A percentile compares a stretch with the other conserved stretches of the same genome.
These are phyloP conservation scores for Metarhizium guizhouense DNA, from an alignment of 2,329 filamentous ascomycete genomes.

Conservation along the genomic window DNA sequence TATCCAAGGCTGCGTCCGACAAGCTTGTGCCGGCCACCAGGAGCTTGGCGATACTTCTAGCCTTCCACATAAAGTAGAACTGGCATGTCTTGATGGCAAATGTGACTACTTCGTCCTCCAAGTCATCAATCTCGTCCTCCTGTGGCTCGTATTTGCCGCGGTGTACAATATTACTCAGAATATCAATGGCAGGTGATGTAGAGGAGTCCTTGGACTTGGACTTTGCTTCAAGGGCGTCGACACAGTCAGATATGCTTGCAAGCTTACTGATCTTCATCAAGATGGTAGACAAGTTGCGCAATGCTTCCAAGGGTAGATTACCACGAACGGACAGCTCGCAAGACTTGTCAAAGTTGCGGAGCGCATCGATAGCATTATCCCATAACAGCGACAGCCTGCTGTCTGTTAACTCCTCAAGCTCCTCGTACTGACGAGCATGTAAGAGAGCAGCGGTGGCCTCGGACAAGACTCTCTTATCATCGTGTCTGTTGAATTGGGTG, in stretches of 20 bases:
- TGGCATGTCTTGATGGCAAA: slow-evolving; percentile 68
- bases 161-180: slow-evolving; percentile 62
- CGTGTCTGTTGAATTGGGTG: slow-evolving; percentile 89
- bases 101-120: slow-evolving; percentile 71
- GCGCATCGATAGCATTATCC: slow-evolving; percentile 70
- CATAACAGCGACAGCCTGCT: slow-evolving; percentile 73
- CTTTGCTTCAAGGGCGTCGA: slow-evolving; percentile 61
- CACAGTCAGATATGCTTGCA: slow-evolving; percentile 68
- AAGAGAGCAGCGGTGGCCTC: slow-evolving; percentile 78
- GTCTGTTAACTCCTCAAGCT: slow-evolving; percentile 78
- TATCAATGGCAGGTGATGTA: slow-evolving; percentile 49
- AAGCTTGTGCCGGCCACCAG: slow-evolving; percentile 48
- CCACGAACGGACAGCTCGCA: slow-evolving; percentile 65
- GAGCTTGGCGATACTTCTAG: slow-evolving; percentile 47
- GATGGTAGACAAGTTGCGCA: slow-evolving; percentile 64
- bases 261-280: slow-evolving; percentile 75
- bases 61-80: slow-evolving; percentile 96
- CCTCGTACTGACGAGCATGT: slow-evolving; percentile 78
- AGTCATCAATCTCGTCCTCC: slow-evolving; percentile 61
- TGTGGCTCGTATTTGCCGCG: slow-evolving; percentile 63
- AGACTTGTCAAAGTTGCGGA: slow-evolving; percentile 62
- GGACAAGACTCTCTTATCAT: slow-evolving; percentile 72
- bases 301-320: slow-evolving; percentile 53
- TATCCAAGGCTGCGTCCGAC: slow-evolving; percentile 49
- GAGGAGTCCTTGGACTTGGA: slow-evolving; percentile 36